phyloP scores from a whole-genome alignment of 176 grass and related monocot species.

The Chloris gayana region DNA sequence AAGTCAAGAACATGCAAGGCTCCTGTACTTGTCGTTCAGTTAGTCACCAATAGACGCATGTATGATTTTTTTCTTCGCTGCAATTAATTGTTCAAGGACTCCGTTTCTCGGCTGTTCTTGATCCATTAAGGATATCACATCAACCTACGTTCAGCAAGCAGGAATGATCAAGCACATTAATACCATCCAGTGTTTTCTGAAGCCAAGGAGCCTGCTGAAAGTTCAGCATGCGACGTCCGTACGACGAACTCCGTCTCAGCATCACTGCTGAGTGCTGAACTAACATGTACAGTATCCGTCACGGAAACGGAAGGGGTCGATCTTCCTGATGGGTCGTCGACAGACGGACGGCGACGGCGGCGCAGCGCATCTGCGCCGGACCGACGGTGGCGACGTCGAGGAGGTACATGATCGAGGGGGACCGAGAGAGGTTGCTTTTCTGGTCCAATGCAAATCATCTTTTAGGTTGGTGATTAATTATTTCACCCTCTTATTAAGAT shows the following conservation, averaged over 20 bases:
- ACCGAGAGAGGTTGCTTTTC: conserved; percentile 34
- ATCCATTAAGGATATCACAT: conserved; percentile 39
- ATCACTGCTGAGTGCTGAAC: conserved; percentile 28
- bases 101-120: not conserved
- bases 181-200: not conserved
- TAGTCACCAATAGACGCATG: conserved; percentile 24
- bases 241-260: conserved; percentile 22
- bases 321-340: not conserved
- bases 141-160: conserved; percentile 37
- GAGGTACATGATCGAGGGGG: conserved; percentile 46
- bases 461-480: conserved; percentile 29
- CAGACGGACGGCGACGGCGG: conserved; percentile 20
- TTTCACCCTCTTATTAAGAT: conserved; percentile 12
- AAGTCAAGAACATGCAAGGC: conserved; percentile 26
- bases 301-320: conserved; percentile 35
- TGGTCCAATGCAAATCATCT: conserved; percentile 29
- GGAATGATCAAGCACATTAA: not conserved
- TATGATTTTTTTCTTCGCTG: conserved; percentile 18
- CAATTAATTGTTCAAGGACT: conserved; percentile 33
- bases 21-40: conserved; percentile 39
- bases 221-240: conserved; percentile 16
- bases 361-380: conserved; percentile 29
- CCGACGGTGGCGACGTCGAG: conserved; percentile 27
- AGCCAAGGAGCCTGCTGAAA: conserved; percentile 24
- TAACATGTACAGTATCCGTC: conserved; percentile 30